A percentile compares a stretch with the other conserved stretches of the same genome.
phyloP scores from a whole-genome alignment of 345 rosid genomes.

The Arabidopsis suecica region DNA sequence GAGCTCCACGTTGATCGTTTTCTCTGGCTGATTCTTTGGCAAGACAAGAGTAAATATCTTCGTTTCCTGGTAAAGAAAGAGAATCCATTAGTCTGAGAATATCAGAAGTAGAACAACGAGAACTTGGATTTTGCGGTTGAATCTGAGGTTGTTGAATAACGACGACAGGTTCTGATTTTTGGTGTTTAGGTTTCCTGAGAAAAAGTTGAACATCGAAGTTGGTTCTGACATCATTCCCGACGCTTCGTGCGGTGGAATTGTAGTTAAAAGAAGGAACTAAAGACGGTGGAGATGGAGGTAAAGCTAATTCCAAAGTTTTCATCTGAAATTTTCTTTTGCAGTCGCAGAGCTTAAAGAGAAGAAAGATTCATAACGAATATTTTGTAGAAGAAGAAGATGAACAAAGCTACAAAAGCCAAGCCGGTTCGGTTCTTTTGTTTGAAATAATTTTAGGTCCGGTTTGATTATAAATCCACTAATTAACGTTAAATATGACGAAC shows the following conservation, averaged over 20 bases:
- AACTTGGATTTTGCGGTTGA: background rate
- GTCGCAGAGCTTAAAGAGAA: no score
- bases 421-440: slow-evolving; percentile 5
- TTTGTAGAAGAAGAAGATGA: slow-evolving; percentile 11
- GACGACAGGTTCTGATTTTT: slow-evolving; percentile 23
- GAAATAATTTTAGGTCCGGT: background rate
- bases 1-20: slow-evolving; percentile 52
- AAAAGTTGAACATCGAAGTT: slow-evolving; percentile 35
- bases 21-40: slow-evolving; percentile 59
- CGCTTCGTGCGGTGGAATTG: slow-evolving; percentile 11
- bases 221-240: slow-evolving; percentile 11
- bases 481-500: no score
- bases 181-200: slow-evolving; percentile 40
- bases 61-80: slow-evolving; percentile 54
- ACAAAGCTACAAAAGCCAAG: background rate
- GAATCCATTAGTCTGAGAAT: slow-evolving; percentile 59
- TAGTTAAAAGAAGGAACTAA: slow-evolving; percentile 17
- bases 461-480: background rate
- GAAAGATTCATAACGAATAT: no score
- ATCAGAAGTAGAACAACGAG: slow-evolving; percentile 47
- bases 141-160: slow-evolving; percentile 5
- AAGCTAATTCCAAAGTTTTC: slow-evolving; percentile 44
- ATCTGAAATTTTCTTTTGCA: background rate
- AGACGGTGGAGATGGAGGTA: slow-evolving; percentile 34
- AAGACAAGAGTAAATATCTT: slow-evolving; percentile 61